Evolutionary conservation across 2,329 filamentous ascomycete species (phyloP).

Genomic region (Ophiostoma tasmaniense): DNA sequence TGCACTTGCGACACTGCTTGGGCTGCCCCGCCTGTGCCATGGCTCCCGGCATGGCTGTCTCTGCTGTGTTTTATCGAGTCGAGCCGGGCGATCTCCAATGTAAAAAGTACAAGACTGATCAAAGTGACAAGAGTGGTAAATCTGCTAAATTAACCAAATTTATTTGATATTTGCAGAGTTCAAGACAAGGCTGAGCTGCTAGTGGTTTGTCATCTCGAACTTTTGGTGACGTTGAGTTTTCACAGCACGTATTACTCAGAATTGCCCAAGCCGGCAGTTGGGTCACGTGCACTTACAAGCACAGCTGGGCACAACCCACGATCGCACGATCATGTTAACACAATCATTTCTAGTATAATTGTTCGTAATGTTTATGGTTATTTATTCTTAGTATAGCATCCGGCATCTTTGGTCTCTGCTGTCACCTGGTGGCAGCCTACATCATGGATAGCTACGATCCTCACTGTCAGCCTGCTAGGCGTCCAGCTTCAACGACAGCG

Average conservation of each 20-base stretch:
- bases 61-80: background rate
- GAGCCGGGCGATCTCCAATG: background rate
- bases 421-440: background rate
- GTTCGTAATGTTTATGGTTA: background rate
- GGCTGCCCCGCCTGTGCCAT: conserved; percentile 20
- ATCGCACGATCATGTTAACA: background rate
- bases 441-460: background rate
- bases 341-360: background rate
- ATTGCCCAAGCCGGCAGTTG: background rate
- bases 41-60: background rate
- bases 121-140: background rate
- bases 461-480: background rate
- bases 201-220: conserved; percentile 2
- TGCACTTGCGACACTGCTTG: conserved; percentile 48
- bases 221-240: conserved; percentile 8
- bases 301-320: background rate
- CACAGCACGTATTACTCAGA: background rate
- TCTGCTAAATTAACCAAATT: too few relatives aligned
- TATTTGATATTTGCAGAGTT: background rate
- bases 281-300: conserved; percentile 11
- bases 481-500: background rate
- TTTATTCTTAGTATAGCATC: too few relatives aligned
- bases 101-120: background rate
- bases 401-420: background rate
- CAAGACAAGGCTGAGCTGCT: background rate